These are phyloP conservation scores for Sphaerulina vaccinii DNA, from an alignment of 2,329 filamentous ascomycete genomes.

Conservation along the genomic window DNA sequence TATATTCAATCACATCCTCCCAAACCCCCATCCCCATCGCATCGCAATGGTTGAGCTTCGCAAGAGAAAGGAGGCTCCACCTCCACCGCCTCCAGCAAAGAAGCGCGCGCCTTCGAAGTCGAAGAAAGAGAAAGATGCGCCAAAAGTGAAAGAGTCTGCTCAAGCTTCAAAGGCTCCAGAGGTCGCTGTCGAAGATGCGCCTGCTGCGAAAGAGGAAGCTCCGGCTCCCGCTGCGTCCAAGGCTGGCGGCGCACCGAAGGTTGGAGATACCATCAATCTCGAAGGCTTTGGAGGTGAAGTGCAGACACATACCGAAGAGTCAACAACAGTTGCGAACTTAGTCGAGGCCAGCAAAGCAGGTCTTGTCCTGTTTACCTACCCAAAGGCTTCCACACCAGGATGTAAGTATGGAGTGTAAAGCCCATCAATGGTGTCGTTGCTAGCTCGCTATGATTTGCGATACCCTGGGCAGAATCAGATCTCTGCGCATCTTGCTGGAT, in stretches of 20 bases:
- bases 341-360: constrained; percentile 80
- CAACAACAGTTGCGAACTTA: constrained; percentile 75
- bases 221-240: constrained; percentile 13
- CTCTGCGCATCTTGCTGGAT: too few species aligned
- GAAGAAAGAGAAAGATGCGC: constrained; percentile 34
- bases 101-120: constrained; percentile 40
- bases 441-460: too few species aligned
- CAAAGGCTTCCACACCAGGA: constrained; percentile 88
- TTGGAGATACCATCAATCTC: constrained; percentile 55
- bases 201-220: constrained; percentile 10
- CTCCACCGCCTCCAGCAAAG: constrained; percentile 49
- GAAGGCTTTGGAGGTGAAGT: constrained; percentile 65
- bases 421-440: too few species aligned
- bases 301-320: constrained; percentile 78
- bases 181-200: constrained; percentile 33
- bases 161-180: constrained; percentile 29
- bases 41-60: constrained; percentile 57
- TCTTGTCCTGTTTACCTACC: constrained; percentile 92
- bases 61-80: constrained; percentile 60
- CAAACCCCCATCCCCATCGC: neutral
- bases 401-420: constrained; percentile 74
- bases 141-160: constrained; percentile 41
- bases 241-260: constrained; percentile 27
- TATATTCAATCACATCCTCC: neutral
- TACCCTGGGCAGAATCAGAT: too few species aligned